Percentiles rank a stretch among this genome's conserved stretches.
phyloP scores from a whole-genome alignment of 148 eudicot genomes.

The Amaranthus hypochondriacus region DNA sequence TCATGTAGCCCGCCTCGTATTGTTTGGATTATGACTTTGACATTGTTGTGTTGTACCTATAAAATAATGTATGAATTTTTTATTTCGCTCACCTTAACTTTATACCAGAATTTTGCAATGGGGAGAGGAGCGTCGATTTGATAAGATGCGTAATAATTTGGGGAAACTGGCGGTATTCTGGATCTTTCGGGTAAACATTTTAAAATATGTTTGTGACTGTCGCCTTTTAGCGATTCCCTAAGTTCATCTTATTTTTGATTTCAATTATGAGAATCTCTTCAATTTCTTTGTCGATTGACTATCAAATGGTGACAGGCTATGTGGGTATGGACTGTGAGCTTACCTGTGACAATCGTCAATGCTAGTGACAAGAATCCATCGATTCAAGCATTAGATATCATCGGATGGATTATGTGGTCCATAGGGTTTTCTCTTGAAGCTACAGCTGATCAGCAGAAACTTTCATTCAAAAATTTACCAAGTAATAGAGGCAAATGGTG shows the following conservation, averaged over 20 bases:
- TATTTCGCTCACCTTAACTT: conserved; percentile 9
- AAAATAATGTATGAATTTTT: background rate
- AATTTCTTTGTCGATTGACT: background rate
- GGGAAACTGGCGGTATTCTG: conserved; percentile 88
- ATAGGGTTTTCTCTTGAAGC: conserved; percentile 74
- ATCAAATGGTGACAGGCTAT: conserved; percentile 58
- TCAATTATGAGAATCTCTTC: too few species aligned
- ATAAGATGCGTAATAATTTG: conserved; percentile 82
- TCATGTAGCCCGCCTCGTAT: too few species aligned
- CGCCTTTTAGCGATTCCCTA: background rate
- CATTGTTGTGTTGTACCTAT: background rate
- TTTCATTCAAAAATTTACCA: conserved; percentile 67
- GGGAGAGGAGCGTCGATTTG: conserved; percentile 96
- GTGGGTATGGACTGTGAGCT: conserved; percentile 99
- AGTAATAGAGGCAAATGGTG: conserved; percentile 93
- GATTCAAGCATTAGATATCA: conserved; percentile 52
- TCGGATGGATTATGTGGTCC: conserved; percentile 92
- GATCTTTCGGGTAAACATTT: conserved; percentile 66
- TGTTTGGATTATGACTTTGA: too few species aligned
- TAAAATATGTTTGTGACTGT: background rate
- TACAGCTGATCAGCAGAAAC: conserved; percentile 86
- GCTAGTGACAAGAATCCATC: conserved; percentile 73
- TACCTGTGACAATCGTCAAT: conserved; percentile 91
- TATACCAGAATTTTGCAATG: conserved; percentile 76
- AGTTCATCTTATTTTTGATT: background rate